Base-by-base conservation (phyloP, 495 filamentous ascomycete genomes). In the Oidiodendron maius region DNA sequence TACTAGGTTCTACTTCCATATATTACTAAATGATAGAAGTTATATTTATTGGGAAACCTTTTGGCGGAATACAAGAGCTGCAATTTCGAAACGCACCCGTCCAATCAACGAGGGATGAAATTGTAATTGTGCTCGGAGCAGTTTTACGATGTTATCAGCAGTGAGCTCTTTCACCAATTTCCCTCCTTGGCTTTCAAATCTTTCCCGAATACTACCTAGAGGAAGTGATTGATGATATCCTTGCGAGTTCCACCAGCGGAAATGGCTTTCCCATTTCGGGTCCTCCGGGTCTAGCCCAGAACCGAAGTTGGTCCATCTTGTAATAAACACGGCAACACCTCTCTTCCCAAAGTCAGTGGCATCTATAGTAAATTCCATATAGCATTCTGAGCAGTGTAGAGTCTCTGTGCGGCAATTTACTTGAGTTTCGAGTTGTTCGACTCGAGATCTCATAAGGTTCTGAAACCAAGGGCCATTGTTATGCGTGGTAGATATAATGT, bases 201-300 rank as follows among this genome's bases (percentile, higher is more conserved):
- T 30, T 46, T 15, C 36, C 22, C 41, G 52, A 44, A 55, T 51
- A 21, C 46, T 37, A 32, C 52, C 52, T 51, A 17, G 39, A 50
- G 37, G 32, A 35, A 36, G 40, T 24, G 44, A 24, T 3, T 37
- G 25, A 51, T n/a, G n/a, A n/a, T 50, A 22, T 37, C 24, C 20
- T 24, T 26, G 35, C 41, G 36, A 35, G 24, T 41, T 48, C 18
- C 26, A 16, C 21, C 42, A 17, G 43, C 35, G 42, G 17, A 53
- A 42, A 53, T 48, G 50, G 38, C 43, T 48, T 48, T 48, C 15
- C 44, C 50, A 52, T 56, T 56, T 51, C 41, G 37, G 13, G 40
- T 52, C 53, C 40, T 23, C 24, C 43, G 49, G 25, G 38, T 40
- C 44, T 52, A 48, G 35, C n/a, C 49, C 48, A 40, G 37, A 42